phyloP scores from a whole-genome alignment of 768 basidiomycete species.

The Leucosporidium scottii region DNA sequence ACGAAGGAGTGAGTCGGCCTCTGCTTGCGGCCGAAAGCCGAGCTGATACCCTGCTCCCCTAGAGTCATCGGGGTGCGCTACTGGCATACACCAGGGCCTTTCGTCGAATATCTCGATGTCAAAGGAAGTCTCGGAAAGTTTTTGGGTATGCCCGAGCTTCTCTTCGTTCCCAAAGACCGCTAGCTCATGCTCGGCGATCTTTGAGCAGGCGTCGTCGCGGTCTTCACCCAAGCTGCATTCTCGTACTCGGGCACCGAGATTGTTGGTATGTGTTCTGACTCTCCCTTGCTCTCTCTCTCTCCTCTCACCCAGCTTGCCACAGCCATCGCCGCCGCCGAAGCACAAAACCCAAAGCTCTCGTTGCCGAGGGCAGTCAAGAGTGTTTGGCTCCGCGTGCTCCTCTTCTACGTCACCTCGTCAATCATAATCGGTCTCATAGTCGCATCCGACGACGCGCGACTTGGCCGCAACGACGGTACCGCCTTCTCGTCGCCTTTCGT shows the following conservation, averaged over 20 bases:
- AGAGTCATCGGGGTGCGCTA: not conserved
- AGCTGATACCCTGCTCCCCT: not conserved
- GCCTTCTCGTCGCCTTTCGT: conserved; percentile 39
- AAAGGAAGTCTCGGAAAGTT: conserved; percentile 68
- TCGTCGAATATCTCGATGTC: conserved; percentile 54
- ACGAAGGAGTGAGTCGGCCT: conserved; percentile 55
- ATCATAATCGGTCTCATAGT: conserved; percentile 42
- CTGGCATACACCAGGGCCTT: conserved; percentile 65
- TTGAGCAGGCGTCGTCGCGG: conserved; percentile 48
- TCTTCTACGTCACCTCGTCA: conserved; percentile 44
- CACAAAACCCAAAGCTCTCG: conserved; percentile 44
- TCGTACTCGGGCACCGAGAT: conserved; percentile 92
- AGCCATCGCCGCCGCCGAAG: conserved; percentile 42
- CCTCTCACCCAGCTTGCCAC: not conserved
- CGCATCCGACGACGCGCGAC: conserved; percentile 35
- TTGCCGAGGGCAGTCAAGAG: conserved; percentile 55
- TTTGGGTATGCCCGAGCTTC: conserved; percentile 51
- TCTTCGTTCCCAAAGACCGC: too few relatives aligned
- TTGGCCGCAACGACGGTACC: conserved; percentile 1
- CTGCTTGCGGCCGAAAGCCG: conserved; percentile 63
- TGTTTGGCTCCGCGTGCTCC: conserved; percentile 59
- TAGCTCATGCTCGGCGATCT: too few relatives aligned
- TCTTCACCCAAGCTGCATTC: conserved; percentile 78
- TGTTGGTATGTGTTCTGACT: conserved; percentile 66
- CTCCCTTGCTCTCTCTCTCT: too few relatives aligned